Evolutionary conservation across 805 yeast species (phyloP), one percentile per base, ranked within the genome.

Genomic region (Pichia exigua): DNA sequence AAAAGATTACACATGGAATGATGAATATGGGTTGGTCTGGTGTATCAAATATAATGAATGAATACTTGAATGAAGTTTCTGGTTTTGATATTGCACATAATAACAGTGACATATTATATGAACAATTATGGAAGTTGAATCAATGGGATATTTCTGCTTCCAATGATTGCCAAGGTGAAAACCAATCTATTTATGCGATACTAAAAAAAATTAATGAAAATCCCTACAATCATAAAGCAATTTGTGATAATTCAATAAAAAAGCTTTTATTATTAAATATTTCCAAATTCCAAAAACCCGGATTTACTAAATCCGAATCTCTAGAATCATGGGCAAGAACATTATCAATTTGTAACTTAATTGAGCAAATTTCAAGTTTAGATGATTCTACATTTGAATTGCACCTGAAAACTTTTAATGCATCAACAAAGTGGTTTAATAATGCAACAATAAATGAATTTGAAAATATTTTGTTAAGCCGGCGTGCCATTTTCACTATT

Each of bases 81-180:
- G 20, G 39, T 17, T 24, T 15, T 17, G 42, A 45, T 4, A 28
- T 28, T 11, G 18, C 6, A 2, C 45, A 41, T 10, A 21, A 18
- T 2, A n/a, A 26, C 10, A 48, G 55, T 2, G 62, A 60, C 22
- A 63, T 64, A 24, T 52, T 66, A 1, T 85, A 75, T 61, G 81
- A 77, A 52, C 82, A 89, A 79, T 78, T 82, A 1, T 84, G 96
- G 89, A 85, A 85, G 60, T 65, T 91, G 42, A 78, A 76, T 43
- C 77, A 79, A 47, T 91, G 97, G 97, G 85, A 84, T 49, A 54
- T 86, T 1, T 87, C 95, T 0, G 54, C 62, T 0, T 73, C 82
- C 1, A 62, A 60, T 2, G 56, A 53, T 0, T 62, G 75, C 0
- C 47, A 49, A 0, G 64, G 70, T 1, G 77, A 73, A 41, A 72